Evolutionary conservation across 1,284 basidiomycete genomes (phyloP).

Genomic region (Leccinum solheimii): DNA sequence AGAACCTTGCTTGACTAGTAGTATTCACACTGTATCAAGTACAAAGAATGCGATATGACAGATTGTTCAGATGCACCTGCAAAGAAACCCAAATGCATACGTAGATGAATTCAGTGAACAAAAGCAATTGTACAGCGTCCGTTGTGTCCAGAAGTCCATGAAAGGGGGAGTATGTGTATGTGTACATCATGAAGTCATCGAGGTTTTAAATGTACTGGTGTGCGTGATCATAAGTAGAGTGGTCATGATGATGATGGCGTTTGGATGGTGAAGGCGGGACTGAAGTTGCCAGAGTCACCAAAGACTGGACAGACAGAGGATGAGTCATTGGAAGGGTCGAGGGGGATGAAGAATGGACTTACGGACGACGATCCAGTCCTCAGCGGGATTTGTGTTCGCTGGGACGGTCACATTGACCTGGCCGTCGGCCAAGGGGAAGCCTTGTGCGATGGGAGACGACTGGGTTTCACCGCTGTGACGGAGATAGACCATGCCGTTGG

Average conservation of each 20-base stretch:
- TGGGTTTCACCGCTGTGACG: conserved; percentile 35
- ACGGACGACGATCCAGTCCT: conserved; percentile 44
- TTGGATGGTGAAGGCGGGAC: conserved; percentile 40
- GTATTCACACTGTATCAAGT: conserved; percentile 10
- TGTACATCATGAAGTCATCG: conserved; percentile 21
- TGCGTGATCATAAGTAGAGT: conserved; percentile 3
- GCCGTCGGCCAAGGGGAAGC: conserved; percentile 44
- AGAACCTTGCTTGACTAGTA: neutral
- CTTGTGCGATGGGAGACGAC: conserved; percentile 34
- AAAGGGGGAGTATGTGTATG: neutral
- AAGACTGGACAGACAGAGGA: conserved; percentile 39
- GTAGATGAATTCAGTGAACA: conserved; percentile 2
- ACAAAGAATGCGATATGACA: conserved; percentile 10
- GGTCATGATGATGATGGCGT: conserved; percentile 19
- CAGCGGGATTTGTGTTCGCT: conserved; percentile 29
- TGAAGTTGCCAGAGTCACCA: conserved; percentile 52
- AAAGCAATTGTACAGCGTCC: conserved; percentile 10
- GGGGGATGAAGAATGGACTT: conserved; percentile 22
- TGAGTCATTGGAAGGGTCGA: neutral
- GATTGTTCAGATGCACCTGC: conserved; percentile 13
- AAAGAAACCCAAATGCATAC: conserved; percentile 5
- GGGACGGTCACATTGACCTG: conserved; percentile 41
- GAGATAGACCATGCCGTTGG: conserved; percentile 41
- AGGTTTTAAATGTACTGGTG: neutral
- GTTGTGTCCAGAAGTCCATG: conserved; percentile 18